Base-by-base conservation (phyloP, 1,284 basidiomycete genomes). In the Tylopilus orsonianus region DNA sequence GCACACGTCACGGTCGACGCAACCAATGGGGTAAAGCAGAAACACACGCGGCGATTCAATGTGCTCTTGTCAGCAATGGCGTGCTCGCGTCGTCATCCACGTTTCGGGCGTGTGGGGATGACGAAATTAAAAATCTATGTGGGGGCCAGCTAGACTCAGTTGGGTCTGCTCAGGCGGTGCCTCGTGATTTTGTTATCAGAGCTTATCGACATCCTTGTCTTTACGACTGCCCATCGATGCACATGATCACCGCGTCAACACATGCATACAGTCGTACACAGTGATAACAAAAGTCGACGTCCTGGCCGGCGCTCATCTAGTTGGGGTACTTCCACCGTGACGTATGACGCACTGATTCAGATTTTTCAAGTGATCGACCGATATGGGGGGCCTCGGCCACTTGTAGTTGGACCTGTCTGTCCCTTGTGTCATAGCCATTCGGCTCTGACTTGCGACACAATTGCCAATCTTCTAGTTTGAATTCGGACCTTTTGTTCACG, bases 171-270 rank as follows among this genome's bases (percentile, higher is more conserved):
- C 19, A 19, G 40, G 27, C 13, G 18, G 24, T 18, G 40, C 40
- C 40, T 56, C 58, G 43, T 58, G 58, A 36, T 19, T 30, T 23
- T 22, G 38, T 51, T 55, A 56, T 56, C 54, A 37, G 35, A 55
- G 41, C 12, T 55, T 46, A 60, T 60, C 51, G 39, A 7, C 14
- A 12, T 30, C n/a, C 27, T 20, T 20, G 10, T 19, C n/a, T 29
- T 22, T 27, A 13, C 24, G 24, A 13, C 8, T 30, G 29, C 8
- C 13, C 19, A 22, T n/a, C 27, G 27, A 30, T 32, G 14, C 14
- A 22, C 16, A n/a, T 5, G 34, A 23, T 20, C 9, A 30, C 13
- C n/a, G 8, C 13, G 22, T 18, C 48, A 56, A 41, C 14, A 56
- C 14, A 19, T 1, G 19, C 39, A 56, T 6, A 56, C 44, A 53